These are phyloP conservation scores for Silene coronaria DNA, from an alignment of 179 eudicot species.

Conservation along the genomic window DNA sequence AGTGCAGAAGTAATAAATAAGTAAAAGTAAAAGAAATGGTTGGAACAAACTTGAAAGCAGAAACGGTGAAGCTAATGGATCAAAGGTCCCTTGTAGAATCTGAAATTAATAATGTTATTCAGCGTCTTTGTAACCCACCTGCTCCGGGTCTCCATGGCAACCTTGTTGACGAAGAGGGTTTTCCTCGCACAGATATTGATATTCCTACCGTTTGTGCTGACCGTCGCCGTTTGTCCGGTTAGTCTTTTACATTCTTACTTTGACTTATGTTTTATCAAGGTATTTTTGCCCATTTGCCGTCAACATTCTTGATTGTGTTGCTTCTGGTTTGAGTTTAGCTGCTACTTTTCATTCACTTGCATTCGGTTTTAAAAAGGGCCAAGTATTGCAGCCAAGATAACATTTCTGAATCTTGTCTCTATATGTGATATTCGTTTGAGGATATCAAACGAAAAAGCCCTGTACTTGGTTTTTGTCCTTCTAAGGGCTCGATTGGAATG, in stretches of 20 bases:
- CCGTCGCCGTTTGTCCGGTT: constrained; percentile 63
- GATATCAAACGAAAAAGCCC: too few relatives aligned
- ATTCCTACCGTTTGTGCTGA: constrained; percentile 63
- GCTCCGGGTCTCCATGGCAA: constrained; percentile 78
- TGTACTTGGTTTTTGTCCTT: too few relatives aligned
- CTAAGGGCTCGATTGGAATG: too few relatives aligned
- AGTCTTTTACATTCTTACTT: neutral
- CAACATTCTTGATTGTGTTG: neutral
- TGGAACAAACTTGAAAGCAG: constrained; percentile 75
- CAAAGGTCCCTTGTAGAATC: constrained; percentile 47
- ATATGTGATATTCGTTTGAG: too few relatives aligned
- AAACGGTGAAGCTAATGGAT: constrained; percentile 61
- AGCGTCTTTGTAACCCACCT: constrained; percentile 55
- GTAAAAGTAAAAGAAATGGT: too few relatives aligned
- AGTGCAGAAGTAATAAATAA: too few relatives aligned
- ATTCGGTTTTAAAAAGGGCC: too few relatives aligned
- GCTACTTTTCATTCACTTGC: too few relatives aligned
- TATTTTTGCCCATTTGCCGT: neutral
- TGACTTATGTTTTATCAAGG: neutral
- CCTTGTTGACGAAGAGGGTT: constrained; percentile 78
- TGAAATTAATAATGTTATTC: constrained; percentile 68
- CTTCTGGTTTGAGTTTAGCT: too few relatives aligned
- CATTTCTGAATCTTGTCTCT: too few relatives aligned
- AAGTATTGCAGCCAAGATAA: too few relatives aligned
- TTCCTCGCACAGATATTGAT: constrained; percentile 83